Evolutionary conservation across 345 rosid species (phyloP).

Genomic region (Bruguiera parviflora): DNA sequence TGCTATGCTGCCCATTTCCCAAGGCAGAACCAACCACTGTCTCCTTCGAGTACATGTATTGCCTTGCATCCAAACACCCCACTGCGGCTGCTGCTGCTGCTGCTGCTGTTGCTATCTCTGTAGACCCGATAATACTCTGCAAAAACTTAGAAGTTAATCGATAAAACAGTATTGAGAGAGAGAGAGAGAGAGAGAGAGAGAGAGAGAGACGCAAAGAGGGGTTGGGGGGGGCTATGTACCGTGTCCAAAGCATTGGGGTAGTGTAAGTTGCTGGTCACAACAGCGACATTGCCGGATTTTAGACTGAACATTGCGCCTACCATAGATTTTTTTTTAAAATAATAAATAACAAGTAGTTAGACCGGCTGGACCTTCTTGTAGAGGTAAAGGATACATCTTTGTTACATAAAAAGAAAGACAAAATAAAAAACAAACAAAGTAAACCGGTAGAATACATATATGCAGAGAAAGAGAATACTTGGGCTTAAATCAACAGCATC

Average conservation of each 20-base stretch:
- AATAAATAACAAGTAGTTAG: neutral
- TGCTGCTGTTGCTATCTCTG: constrained; percentile 38
- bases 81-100: constrained; percentile 31
- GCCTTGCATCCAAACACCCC: constrained; percentile 64
- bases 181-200: neutral
- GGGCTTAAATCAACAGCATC: constrained; percentile 72
- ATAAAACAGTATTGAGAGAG: neutral
- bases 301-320: constrained; percentile 55
- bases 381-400: neutral
- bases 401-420: neutral
- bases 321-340: neutral
- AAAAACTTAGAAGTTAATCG: neutral
- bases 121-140: constrained; percentile 36
- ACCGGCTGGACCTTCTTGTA: constrained; percentile 1
- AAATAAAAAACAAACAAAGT: neutral
- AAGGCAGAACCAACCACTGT: constrained; percentile 37
- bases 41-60: constrained; percentile 50
- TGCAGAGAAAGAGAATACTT: constrained; percentile 41
- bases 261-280: constrained; percentile 49
- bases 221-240: constrained; percentile 40
- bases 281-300: constrained; percentile 52
- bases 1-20: constrained; percentile 45
- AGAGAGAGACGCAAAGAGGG: neutral
- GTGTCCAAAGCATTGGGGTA: constrained; percentile 53
- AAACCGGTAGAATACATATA: neutral